Evolutionary conservation across 2,329 filamentous ascomycete genomes (phyloP), one percentile per base, ranked within the genome.

Genomic region (Aspergillus tubingensis): DNA sequence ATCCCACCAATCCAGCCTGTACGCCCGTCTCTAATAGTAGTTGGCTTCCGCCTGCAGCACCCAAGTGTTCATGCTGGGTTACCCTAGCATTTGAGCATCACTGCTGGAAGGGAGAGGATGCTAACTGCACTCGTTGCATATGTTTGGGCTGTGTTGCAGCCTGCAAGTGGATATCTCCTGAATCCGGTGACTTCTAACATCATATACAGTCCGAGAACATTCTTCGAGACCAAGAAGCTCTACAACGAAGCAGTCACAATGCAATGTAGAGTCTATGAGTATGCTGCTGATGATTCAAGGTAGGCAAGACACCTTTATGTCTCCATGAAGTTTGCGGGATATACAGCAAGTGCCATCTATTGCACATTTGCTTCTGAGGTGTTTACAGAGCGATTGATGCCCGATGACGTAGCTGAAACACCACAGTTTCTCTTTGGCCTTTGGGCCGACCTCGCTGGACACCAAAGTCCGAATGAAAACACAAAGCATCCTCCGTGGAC

Each of bases 401-500:
- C 67, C 65, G 60, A 68, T 65, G 65, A 66, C 60, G 67, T 64
- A 68, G 62, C 61, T 27, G 59, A 62, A 56, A 60, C 44, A 58
- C 54, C 19, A n/a, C 21, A 47, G 52, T n/a, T 39, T 44, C 51
- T 36, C 27, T 39, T 58, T 49, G 38, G n/a, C 44, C 48, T 44
- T 38, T 53, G 41, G 57, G 36, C 38, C 43, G 55, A 38, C 30
- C 15, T 48, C 3, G 48, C 11, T 59, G 58, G 51, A 52, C 52
- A 57, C 48, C 23, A 13, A 57, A 38, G 54, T 30, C 32, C 38
- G 47, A 56, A 56, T 36, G 13, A n/a, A 52, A 17, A 32, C 32
- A 30, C 39, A 44, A 53, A 50, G 19, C 7, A n/a, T 25, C 11
- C 41, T 44, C 30, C 57, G 25, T 57, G 60, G 58, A 43, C 57